phyloP scores from a whole-genome alignment of 495 filamentous ascomycete genomes.

The Neurospora cerealis region DNA sequence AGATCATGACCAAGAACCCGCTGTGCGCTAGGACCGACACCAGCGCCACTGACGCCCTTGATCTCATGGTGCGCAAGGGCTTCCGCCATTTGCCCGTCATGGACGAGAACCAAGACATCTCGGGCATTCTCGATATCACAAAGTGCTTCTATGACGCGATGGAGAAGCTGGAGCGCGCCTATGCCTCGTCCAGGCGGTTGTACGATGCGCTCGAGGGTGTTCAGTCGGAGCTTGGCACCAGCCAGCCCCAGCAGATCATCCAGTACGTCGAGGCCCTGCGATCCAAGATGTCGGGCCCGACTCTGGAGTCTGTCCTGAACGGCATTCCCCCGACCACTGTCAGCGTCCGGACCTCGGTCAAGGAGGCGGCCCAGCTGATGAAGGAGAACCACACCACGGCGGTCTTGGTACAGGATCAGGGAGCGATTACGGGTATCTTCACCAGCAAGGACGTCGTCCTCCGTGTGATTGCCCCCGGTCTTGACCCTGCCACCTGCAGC shows the following conservation, averaged over 20 bases:
- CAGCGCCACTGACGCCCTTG: conserved; percentile 91
- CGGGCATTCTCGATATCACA: conserved; percentile 95
- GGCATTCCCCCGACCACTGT: conserved; percentile 89
- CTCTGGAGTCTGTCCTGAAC: conserved; percentile 86
- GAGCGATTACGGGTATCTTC: conserved; percentile 96
- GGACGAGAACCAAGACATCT: conserved; percentile 99
- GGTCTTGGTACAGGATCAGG: conserved; percentile 91
- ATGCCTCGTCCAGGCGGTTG: conserved; percentile 88
- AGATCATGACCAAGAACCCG: conserved; percentile 99
- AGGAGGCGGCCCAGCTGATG: conserved; percentile 89
- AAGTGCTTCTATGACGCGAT: conserved; percentile 99
- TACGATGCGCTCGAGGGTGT: conserved; percentile 97
- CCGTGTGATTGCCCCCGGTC: conserved; percentile 91
- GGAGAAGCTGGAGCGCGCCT: conserved; percentile 97
- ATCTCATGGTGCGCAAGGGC: conserved; percentile 96
- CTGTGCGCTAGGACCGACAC: conserved; percentile 95
- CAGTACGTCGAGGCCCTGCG: conserved; percentile 95
- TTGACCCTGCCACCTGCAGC: conserved; percentile 91
- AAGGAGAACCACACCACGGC: conserved; percentile 98
- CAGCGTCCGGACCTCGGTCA: conserved; percentile 89
- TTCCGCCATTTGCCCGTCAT: conserved; percentile 97
- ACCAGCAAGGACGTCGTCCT: conserved; percentile 99
- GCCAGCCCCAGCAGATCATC: conserved; percentile 95
- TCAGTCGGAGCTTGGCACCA: conserved; percentile 94
- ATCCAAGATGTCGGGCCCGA: conserved; percentile 95